Evolutionary conservation across 768 basidiomycete genomes (phyloP).

Genomic region (Leccinum rimulosum): DNA sequence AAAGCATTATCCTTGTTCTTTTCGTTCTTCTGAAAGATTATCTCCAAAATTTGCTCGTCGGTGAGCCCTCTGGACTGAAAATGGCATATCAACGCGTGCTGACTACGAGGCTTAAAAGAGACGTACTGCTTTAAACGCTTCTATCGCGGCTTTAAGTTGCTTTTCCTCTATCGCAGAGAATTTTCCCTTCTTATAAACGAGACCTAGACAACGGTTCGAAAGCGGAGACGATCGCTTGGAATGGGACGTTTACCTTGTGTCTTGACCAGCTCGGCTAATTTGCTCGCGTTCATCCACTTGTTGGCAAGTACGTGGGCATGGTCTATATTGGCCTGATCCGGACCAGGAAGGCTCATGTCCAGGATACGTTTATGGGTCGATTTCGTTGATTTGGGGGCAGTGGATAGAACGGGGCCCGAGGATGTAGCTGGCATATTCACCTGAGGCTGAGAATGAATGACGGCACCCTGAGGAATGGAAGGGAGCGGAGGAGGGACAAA

Average conservation of each 20-base stretch:
- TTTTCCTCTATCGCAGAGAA: conserved; percentile 79
- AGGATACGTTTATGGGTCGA: conserved; percentile 38
- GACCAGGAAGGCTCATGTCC: conserved; percentile 41
- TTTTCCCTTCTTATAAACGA: conserved; percentile 87
- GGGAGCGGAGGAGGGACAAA: conserved; percentile 22
- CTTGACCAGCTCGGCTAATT: conserved; percentile 66
- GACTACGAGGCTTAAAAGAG: background rate
- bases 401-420: conserved; percentile 39
- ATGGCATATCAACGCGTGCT: conserved; percentile 2
- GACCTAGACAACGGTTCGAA: conserved; percentile 42
- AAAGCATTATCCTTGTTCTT: conserved; percentile 63
- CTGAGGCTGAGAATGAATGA: conserved; percentile 35
- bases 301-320: conserved; percentile 72
- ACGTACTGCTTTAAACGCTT: conserved; percentile 57
- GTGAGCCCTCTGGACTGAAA: conserved; percentile 49
- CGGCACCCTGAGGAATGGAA: conserved; percentile 26
- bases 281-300: conserved; percentile 73
- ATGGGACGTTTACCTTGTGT: conserved; percentile 51
- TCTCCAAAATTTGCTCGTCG: conserved; percentile 52
- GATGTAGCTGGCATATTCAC: conserved; percentile 44
- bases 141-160: conserved; percentile 62
- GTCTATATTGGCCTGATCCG: conserved; percentile 44
- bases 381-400: conserved; percentile 36
- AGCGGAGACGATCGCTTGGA: background rate
- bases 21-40: conserved; percentile 68